These are phyloP conservation scores for Arabidopsis hybrid DNA, from an alignment of 441 rosid genomes.

Conservation along the genomic window DNA sequence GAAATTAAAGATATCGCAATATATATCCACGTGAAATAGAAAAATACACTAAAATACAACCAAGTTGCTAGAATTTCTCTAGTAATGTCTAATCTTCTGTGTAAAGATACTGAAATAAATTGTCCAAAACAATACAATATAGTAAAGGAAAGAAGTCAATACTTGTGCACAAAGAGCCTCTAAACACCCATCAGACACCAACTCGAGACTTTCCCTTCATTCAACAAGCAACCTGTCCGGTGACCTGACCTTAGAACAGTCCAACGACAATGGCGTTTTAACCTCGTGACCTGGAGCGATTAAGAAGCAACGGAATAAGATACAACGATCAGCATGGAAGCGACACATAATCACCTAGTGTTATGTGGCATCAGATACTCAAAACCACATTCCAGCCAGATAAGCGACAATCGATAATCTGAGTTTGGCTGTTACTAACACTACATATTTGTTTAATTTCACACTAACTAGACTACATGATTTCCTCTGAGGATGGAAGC, in stretches of 20 bases:
- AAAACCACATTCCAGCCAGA: slow-evolving; percentile 13
- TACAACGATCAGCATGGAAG: not conserved
- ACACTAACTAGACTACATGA: slow-evolving; percentile 22
- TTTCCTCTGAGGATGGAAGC: not conserved
- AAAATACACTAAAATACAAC: slow-evolving; percentile 39
- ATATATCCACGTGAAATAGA: slow-evolving; percentile 31
- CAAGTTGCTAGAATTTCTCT: slow-evolving; percentile 38
- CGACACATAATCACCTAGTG: slow-evolving; percentile 6
- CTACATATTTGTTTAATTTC: slow-evolving; percentile 16
- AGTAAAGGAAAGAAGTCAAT: slow-evolving; percentile 8
- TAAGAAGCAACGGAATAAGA: slow-evolving; percentile 12
- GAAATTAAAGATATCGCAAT: slow-evolving; percentile 24
- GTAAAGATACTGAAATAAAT: slow-evolving; percentile 25
- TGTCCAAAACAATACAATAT: slow-evolving; percentile 34
- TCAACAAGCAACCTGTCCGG: slow-evolving; percentile 21
- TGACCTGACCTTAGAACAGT: slow-evolving; percentile 36
- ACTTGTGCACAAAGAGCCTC: slow-evolving; percentile 33
- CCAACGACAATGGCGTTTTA: slow-evolving; percentile 13
- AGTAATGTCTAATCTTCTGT: slow-evolving; percentile 36
- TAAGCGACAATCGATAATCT: not conserved
- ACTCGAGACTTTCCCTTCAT: not conserved
- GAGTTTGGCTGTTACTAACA: slow-evolving; percentile 6
- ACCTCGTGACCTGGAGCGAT: slow-evolving; percentile 22
- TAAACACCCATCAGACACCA: slow-evolving; percentile 16
- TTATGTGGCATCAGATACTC: not conserved